Conservation (phyloP, 352 stramenopile genomes). For the Nothophytophthora sp. region DNA sequence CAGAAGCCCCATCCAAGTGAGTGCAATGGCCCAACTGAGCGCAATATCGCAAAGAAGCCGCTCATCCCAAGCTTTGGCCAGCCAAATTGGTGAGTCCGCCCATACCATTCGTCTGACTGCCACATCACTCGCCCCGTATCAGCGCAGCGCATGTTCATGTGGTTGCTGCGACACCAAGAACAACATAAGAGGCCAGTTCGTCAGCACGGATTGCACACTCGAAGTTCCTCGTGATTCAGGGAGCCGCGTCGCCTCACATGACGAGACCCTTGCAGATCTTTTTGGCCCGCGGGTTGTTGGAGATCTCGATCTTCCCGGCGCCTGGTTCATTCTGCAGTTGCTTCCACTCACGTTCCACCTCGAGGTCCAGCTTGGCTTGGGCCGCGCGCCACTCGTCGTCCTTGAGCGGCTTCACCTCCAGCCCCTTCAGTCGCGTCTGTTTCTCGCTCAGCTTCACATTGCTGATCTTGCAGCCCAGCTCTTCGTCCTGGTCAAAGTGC, state of each 20-base stretch:
- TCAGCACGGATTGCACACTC: neutral
- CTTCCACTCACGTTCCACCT: slow-evolving; percentile 87
- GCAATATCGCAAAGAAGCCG: too few species aligned
- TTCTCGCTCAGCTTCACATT: slow-evolving; percentile 68
- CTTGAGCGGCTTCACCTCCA: slow-evolving; percentile 57
- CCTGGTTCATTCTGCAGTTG: slow-evolving; percentile 58
- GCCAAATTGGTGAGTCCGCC: too few species aligned
- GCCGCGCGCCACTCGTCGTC: slow-evolving; percentile 49
- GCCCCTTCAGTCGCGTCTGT: slow-evolving; percentile 29
- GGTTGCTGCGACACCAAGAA: slow-evolving; percentile 47
- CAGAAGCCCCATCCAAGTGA: neutral
- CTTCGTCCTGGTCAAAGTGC: slow-evolving; percentile 51
- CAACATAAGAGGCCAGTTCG: neutral
- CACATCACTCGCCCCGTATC: slow-evolving; percentile 82
- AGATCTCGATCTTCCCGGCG: slow-evolving; percentile 66
- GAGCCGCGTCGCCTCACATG: slow-evolving; percentile 43
- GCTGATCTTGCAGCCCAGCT: slow-evolving; percentile 67
- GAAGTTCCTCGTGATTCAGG: neutral
- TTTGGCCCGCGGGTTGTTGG: slow-evolving; percentile 61
- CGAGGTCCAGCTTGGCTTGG: slow-evolving; percentile 78
- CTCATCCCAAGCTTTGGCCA: too few species aligned
- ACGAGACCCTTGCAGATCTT: slow-evolving; percentile 72
- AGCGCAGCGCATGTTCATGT: slow-evolving; percentile 90
- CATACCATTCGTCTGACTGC: slow-evolving; percentile 80
- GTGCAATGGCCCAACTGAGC: neutral